Evolutionary conservation across 371 early-diverging fungal genomes (phyloP).

Genomic region (Mucor circinelloides): DNA sequence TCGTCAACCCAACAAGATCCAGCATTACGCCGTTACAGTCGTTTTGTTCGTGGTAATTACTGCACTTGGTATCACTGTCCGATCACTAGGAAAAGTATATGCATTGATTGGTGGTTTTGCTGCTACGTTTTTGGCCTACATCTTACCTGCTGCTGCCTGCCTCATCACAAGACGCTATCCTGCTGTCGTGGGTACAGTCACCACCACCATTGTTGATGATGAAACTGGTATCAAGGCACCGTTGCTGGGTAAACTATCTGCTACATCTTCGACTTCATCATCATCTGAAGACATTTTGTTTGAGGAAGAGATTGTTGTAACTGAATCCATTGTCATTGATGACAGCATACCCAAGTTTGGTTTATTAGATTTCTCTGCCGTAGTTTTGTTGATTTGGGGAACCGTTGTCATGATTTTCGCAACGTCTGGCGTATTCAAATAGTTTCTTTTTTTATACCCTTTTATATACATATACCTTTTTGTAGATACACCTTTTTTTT

Average conservation of each 20-base stretch:
- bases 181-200: neutral
- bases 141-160: constrained; percentile 57
- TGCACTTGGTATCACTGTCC: constrained; percentile 43
- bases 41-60: constrained; percentile 45
- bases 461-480: neutral
- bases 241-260: neutral
- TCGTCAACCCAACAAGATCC: constrained; percentile 38
- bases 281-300: neutral
- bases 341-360: constrained; percentile 28
- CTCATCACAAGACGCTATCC: constrained; percentile 30
- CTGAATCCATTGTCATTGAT: constrained; percentile 14
- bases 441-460: neutral
- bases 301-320: neutral
- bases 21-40: constrained; percentile 52
- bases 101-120: constrained; percentile 61
- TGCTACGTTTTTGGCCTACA: constrained; percentile 58
- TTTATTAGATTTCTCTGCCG: constrained; percentile 34
- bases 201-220: neutral
- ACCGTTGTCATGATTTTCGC: constrained; percentile 51
- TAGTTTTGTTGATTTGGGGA: constrained; percentile 42
- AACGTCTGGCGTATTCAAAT: constrained; percentile 33
- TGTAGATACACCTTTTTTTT: neutral
- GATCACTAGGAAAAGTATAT: constrained; percentile 57
- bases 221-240: constrained; percentile 5
- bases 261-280: constrained; percentile 8